phyloP scores from a whole-genome alignment of 306 rosid genomes.

The Prunus mira region DNA sequence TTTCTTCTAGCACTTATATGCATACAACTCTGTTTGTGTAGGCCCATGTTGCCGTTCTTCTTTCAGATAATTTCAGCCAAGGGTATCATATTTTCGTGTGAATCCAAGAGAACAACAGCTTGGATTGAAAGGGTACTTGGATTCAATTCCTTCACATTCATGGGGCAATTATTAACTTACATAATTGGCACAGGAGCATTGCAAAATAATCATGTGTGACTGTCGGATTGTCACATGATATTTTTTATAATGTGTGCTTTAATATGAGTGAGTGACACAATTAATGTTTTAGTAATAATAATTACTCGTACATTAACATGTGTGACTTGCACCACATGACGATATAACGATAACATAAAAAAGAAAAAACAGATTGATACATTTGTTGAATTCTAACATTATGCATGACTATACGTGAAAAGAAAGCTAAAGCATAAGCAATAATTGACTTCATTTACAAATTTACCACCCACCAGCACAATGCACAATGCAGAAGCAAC shows the following conservation, averaged over 20 bases:
- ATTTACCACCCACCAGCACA: neutral
- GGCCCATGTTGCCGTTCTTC: slow-evolving; percentile 11
- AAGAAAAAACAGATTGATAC: no score
- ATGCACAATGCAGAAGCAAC: neutral
- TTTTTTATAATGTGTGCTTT: no score
- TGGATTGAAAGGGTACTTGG: neutral
- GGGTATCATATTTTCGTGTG: neutral
- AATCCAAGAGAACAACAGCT: neutral
- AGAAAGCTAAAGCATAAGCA: neutral
- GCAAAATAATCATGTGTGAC: no score
- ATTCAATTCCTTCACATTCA: slow-evolving; percentile 1
- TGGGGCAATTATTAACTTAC: neutral
- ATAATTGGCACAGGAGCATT: neutral
- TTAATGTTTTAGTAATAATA: no score
- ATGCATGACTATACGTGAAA: no score
- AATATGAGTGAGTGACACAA: no score
- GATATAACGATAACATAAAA: no score
- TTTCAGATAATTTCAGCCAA: slow-evolving; percentile 20
- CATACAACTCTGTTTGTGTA: neutral
- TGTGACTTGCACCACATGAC: no score
- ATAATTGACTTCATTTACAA: neutral
- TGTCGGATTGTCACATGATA: no score
- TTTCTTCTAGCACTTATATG: neutral
- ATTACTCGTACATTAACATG: no score
- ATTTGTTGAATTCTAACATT: no score